Base-by-base conservation (phyloP, 2,329 filamentous ascomycete genomes). In the Hirsutella rhossiliensis region DNA sequence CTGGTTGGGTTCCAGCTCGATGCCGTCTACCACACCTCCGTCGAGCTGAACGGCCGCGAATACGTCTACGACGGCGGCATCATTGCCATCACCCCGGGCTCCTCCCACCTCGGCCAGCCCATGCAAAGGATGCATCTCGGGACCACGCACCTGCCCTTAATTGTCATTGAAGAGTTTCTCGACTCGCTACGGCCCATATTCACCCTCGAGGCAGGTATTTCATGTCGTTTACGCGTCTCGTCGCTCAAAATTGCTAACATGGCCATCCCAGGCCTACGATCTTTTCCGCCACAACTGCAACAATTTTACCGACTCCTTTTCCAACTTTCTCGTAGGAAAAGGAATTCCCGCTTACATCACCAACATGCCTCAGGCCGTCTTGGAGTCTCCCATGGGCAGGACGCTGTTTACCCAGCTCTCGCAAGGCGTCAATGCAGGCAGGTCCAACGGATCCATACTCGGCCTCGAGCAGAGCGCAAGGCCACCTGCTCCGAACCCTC, bases 221-320 rank as follows among this genome's bases (percentile, higher is more conserved):
- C 23, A 4, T 11, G 6, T 18, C 34, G 2, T 17, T 19, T 5
- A n/a, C 15, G 34, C 7, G 15, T 5, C 34, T 8, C 3, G 15
- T 11, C 17, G 34, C 9, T n/a, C 9, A 37, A 18, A 15, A 4
- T 4, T 20, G 15, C 39, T 45, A 13, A 43, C 40, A 49, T 28
- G 38, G 3, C 11, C 42, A 9, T n/a, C 9, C 17, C 50, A 87
- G 77, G 84, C 86, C 1, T 97, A 97, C 57, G 87, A 96, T 57
- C 68, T 96, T 5, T 95, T 76, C 61, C 86, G 67, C 54, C 88
- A 96, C 63, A 98, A 98, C 60, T 97, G 90, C 69, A 98, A 97
- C 67, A 96, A 96, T 62, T 98, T 97, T 63, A 87, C 85, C 4
- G 90, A 97, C 57, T 88, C 95, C 48, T 82, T 97, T 52, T 72